Base-by-base conservation (phyloP, 2,329 filamentous ascomycete genomes). In the Aspergillus jensenii region DNA sequence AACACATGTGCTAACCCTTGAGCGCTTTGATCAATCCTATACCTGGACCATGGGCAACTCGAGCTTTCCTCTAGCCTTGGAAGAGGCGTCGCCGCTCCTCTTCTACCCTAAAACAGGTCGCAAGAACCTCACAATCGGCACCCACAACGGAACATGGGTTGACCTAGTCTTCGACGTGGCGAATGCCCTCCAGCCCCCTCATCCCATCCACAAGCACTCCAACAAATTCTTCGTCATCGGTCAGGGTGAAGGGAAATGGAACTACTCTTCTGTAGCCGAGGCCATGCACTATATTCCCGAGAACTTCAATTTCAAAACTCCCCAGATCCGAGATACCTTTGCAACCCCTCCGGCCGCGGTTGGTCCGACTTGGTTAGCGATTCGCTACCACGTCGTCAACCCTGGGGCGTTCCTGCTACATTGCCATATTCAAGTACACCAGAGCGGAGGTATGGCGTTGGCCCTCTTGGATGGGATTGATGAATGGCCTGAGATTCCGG, bases 141-240 rank as follows among this genome's bases (percentile, higher is more conserved):
- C 81, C 7, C 65, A 62, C 23, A 76, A 80, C 57, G 70, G 74
- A 61, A 76, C 79, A 2, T 86, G 83, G 83, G 74, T 86, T 8
- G 84, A 87, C 64, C 65, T 85, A n/a, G 74, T 87, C 60, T 75
- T 85, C 58, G 70, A 78, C 31, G 72, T 80, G 2, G 67, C 70
- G n/a, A 67, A 67, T 2, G 71, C 71, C 5, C 73, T 81, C 6
- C 81, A 84, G 64, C 83, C 81, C 4, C 75, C 81, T 9, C 86
- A 88, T 58, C 82, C 84, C 0, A 82, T 88, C 51, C 86, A 88
- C 77, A 87, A 87, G 74, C 86, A 88, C 71, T 81, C 81, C 47
- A 84, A 81, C 64, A 86, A 85, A 67, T 84, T 82, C 73, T 87
- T 79, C 64, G 71, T 81, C 19, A 78, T 88, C 35, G 86, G 85